Evolutionary conservation across 192 early-diverging fungal genomes (phyloP).

Genomic region (Umbelopsis sp.): DNA sequence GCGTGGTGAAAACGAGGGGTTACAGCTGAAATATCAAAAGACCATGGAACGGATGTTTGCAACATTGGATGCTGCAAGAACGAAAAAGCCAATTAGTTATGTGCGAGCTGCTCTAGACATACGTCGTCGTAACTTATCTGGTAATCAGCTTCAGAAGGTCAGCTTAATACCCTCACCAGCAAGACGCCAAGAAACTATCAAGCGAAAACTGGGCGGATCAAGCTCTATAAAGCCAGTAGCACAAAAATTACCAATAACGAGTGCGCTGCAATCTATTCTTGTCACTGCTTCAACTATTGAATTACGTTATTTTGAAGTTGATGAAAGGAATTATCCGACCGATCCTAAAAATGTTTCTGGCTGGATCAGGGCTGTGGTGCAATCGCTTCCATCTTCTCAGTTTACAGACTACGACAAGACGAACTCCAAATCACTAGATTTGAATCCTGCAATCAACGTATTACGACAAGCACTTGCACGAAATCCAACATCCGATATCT

Average conservation of each 20-base stretch:
- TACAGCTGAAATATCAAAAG: neutral
- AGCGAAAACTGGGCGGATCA: neutral
- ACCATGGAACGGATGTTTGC: neutral
- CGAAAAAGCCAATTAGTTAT: neutral
- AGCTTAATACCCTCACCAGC: neutral
- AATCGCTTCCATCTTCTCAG: neutral
- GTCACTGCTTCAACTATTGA: neutral
- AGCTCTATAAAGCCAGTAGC: neutral
- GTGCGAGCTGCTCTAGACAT: neutral
- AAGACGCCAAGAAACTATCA: neutral
- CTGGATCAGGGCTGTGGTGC: neutral
- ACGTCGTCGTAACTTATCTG: neutral
- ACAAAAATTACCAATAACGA: neutral
- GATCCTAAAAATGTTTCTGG: neutral
- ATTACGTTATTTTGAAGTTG: neutral
- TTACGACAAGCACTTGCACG: slow-evolving; percentile 13
- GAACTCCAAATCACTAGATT: neutral
- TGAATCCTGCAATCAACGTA: neutral
- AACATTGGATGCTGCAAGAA: neutral
- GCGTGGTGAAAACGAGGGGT: neutral
- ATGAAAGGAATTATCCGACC: slow-evolving; percentile 5
- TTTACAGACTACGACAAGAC: neutral
- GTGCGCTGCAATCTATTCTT: neutral
- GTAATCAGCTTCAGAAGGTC: neutral
- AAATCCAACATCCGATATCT: neutral